These are phyloP conservation scores for Colletotrichum karsti DNA, from an alignment of 2,329 filamentous ascomycete species.

Conservation along the genomic window DNA sequence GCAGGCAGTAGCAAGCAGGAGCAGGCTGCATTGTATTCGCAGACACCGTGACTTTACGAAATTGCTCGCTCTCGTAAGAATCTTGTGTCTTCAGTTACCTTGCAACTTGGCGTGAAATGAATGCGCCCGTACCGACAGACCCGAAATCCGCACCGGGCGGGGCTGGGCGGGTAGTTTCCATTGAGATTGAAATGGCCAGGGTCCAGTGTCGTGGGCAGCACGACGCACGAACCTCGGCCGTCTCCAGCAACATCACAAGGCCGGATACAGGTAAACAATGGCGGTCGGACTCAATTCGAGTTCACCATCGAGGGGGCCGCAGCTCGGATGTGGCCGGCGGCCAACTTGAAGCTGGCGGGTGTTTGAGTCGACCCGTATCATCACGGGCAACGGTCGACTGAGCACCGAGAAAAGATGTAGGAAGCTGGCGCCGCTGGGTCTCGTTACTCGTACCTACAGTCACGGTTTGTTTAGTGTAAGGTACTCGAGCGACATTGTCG, in stretches of 20 bases:
- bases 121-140: no score
- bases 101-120: no score
- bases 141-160: no score
- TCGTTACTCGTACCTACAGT: no score
- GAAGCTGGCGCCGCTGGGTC: neutral
- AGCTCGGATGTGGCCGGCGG: neutral
- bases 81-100: no score
- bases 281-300: neutral
- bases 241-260: neutral
- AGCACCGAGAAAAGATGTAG: conserved; percentile 1
- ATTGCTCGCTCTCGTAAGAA: no score
- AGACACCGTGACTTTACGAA: no score
- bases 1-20: no score
- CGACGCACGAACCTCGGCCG: neutral
- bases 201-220: neutral
- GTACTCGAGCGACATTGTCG: neutral
- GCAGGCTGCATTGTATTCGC: no score
- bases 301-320: no score
- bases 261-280: neutral
- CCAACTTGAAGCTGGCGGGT: conserved; percentile 2
- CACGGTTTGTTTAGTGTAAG: no score
- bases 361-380: conserved; percentile 7
- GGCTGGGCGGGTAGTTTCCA: no score
- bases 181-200: neutral
- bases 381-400: conserved; percentile 16